These are phyloP conservation scores for Lagenaria siceraria DNA, from an alignment of 306 rosid genomes.

Conservation along the genomic window DNA sequence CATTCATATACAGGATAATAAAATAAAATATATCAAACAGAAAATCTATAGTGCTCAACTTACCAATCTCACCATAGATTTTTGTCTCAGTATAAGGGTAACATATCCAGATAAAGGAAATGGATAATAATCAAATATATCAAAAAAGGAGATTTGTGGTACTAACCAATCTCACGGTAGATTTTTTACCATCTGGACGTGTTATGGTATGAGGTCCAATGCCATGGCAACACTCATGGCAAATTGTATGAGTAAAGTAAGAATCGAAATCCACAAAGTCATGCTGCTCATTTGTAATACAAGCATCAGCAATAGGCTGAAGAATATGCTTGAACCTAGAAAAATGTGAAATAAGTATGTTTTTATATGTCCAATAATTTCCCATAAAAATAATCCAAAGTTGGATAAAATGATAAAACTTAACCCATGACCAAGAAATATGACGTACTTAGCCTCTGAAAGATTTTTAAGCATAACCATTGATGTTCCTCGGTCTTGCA, in stretches of 20 bases:
- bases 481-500: slow-evolving; percentile 76
- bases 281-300: slow-evolving; percentile 58
- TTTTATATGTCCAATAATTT: background rate
- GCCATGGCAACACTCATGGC: slow-evolving; percentile 99
- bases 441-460: slow-evolving; percentile 82
- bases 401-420: slow-evolving; percentile 3
- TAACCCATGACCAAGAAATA: slow-evolving; percentile 8
- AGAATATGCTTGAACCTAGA: slow-evolving; percentile 80
- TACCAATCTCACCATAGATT: slow-evolving; percentile 32
- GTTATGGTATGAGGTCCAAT: slow-evolving; percentile 88
- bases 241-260: slow-evolving; percentile 83
- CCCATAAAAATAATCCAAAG: slow-evolving; percentile 1
- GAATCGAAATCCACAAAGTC: slow-evolving; percentile 78
- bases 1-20: background rate
- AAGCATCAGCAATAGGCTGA: slow-evolving; percentile 64
- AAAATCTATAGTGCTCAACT: slow-evolving; percentile 15
- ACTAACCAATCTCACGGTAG: slow-evolving; percentile 93
- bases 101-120: too few relatives aligned
- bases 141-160: slow-evolving; percentile 6
- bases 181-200: slow-evolving; percentile 73
- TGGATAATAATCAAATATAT: background rate
- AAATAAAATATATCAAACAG: background rate
- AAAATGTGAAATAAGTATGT: slow-evolving; percentile 11
- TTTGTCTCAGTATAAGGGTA: background rate
- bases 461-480: slow-evolving; percentile 98